phyloP scores from a whole-genome alignment of 441 rosid genomes.

The Viola pubescens region DNA sequence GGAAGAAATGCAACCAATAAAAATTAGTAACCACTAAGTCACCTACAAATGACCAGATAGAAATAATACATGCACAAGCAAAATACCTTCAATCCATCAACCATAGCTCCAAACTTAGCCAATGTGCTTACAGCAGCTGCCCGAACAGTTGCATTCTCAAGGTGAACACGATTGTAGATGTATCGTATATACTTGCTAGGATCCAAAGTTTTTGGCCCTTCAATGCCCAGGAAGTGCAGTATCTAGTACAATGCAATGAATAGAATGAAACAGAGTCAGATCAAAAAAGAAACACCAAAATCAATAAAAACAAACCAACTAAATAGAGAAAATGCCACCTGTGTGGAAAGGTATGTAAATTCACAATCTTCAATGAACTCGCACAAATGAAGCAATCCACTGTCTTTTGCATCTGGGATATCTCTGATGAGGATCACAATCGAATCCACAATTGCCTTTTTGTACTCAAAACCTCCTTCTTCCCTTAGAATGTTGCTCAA shows the following conservation, averaged over 20 bases:
- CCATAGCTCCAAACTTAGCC: conserved; percentile 92
- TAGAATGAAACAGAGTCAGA: conserved; percentile 4
- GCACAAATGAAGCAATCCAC: conserved; percentile 90
- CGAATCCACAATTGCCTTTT: conserved; percentile 92
- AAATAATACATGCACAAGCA: conserved; percentile 2
- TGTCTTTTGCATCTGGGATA: conserved; percentile 94
- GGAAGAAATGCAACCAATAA: conserved; percentile 11
- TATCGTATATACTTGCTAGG: conserved; percentile 93
- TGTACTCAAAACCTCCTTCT: conserved; percentile 98
- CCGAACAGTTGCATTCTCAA: conserved; percentile 95
- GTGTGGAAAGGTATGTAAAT: conserved; percentile 95
- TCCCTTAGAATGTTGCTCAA: conserved; percentile 92
- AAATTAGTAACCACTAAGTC: conserved; percentile 13
- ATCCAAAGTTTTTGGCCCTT: conserved; percentile 95
- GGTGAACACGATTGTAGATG: conserved; percentile 94
- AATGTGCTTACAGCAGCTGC: conserved; percentile 95
- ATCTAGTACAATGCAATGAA: conserved; percentile 39
- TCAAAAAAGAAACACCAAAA: background rate
- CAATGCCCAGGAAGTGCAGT: conserved; percentile 91
- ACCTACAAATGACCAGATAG: conserved; percentile 6
- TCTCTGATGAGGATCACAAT: conserved; percentile 88
- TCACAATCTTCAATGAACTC: conserved; percentile 99
- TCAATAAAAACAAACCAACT: conserved; percentile 6
- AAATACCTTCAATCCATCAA: conserved; percentile 76
- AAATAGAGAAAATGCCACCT: conserved; percentile 40